Base-by-base conservation (phyloP, 2,329 filamentous ascomycete species). In the Passalora sequoiae region DNA sequence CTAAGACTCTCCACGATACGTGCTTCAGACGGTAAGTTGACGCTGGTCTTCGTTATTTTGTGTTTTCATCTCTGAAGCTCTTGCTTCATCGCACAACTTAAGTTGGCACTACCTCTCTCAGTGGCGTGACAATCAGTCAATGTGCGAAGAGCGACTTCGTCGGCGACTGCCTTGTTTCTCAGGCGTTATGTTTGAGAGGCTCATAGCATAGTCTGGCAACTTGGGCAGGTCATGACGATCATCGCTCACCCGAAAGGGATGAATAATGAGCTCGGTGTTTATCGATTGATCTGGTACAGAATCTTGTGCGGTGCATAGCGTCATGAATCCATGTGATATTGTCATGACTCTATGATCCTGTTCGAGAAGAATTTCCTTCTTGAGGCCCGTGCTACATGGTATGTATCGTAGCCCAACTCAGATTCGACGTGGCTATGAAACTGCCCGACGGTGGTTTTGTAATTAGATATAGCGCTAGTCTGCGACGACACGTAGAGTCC, bases 61-160 rank as follows among this genome's bases (percentile, higher is more conserved):
- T n/a, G n/a, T n/a, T n/a, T n/a, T n/a, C n/a, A n/a, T 19, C 17
- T 33, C 30, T 33, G 13, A 10, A 9, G 8, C 6, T 33, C 30
- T 19, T 17, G 15, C 30, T 19, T 33, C 30, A 12, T 30, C 85
- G 88, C 88, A 91, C 85, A 84, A 86, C 85, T 84, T 95, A 85
- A 95, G 89, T 92, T 94, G 86, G 78, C 87, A 89, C 78, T 77
- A 80, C 74, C 73, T 75, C 78, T 71, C 71, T 76, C 84, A 78
- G 78, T 91, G 82, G 81, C 79, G 80, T 89, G 86, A 81, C 84
- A 82, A 92, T 89, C 82, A 92, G 89, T 95, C 89, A 86, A 80
- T 82, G 84, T 94, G 89, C 89, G 86, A 75, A 95, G 75, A 95
- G 77, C 55, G 58, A 76, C 15, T 58, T 55, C 55, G 60, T 61